Evolutionary conservation across 768 basidiomycete species (phyloP).

Genomic region (Lanmaoa rubissima): DNA sequence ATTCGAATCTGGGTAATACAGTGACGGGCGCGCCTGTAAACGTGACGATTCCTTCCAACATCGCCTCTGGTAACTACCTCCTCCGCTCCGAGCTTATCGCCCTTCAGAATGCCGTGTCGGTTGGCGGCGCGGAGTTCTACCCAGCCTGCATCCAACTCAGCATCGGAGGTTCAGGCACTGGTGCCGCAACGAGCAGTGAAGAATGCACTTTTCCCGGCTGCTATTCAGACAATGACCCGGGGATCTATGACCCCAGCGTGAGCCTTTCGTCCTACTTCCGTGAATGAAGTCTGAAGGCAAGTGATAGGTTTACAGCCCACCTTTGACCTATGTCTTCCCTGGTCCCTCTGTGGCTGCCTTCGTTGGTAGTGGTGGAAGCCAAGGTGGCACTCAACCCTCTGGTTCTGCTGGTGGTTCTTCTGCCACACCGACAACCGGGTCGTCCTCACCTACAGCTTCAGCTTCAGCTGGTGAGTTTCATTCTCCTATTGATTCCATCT

Average conservation of each 20-base stretch:
- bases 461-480: slow-evolving; percentile 19
- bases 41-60: slow-evolving; percentile 45
- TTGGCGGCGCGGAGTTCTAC: slow-evolving; percentile 53
- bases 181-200: slow-evolving; percentile 20
- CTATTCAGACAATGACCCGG: slow-evolving; percentile 66
- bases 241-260: slow-evolving; percentile 56
- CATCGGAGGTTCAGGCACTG: slow-evolving; percentile 28
- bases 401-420: slow-evolving; percentile 18
- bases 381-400: slow-evolving; percentile 24
- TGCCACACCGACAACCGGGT: slow-evolving; percentile 7
- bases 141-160: slow-evolving; percentile 31
- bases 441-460: slow-evolving; percentile 16
- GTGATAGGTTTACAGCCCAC: slow-evolving; percentile 31
- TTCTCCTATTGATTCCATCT: not conserved
- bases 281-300: not conserved
- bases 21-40: slow-evolving; percentile 39
- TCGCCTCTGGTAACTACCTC: slow-evolving; percentile 69
- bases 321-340: slow-evolving; percentile 47
- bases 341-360: slow-evolving; percentile 50
- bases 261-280: not conserved
- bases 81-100: slow-evolving; percentile 79
- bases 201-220: slow-evolving; percentile 67
- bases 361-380: slow-evolving; percentile 19
- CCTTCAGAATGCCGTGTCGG: slow-evolving; percentile 57
- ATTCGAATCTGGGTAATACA: slow-evolving; percentile 8